These are phyloP conservation scores for Eimeria acervulina DNA, from an alignment of 169 alveolate genomes.

Conservation along the genomic window DNA sequence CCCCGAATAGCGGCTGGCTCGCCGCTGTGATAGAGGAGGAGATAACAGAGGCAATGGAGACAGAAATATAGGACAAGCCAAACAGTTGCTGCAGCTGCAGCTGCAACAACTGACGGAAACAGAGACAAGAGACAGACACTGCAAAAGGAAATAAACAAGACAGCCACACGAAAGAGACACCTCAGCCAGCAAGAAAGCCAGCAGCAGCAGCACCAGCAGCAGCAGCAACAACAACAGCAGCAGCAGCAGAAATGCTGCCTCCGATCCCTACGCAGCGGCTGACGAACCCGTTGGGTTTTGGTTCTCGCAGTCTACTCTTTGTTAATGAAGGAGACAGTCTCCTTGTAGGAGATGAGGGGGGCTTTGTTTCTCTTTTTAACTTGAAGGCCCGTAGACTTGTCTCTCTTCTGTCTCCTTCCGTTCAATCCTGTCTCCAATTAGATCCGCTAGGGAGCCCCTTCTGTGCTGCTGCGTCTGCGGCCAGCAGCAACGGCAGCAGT, in stretches of 20 bases:
- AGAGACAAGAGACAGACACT: no score
- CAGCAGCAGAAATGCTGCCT: conserved; percentile 17
- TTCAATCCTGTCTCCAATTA: background rate
- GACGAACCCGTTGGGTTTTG: conserved; percentile 22
- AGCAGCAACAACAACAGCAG: background rate
- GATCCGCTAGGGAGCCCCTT: background rate
- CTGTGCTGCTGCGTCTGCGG: background rate
- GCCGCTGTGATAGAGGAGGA: conserved; percentile 12
- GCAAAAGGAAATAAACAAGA: background rate
- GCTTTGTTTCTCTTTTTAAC: background rate
- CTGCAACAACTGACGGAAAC: background rate
- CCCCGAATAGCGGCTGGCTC: background rate
- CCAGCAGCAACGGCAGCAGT: conserved; percentile 1
- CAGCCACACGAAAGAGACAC: background rate
- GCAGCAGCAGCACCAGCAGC: background rate
- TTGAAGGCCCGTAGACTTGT: background rate
- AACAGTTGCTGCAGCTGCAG: background rate
- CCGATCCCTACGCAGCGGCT: conserved; percentile 39
- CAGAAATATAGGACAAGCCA: background rate
- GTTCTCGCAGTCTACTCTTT: conserved; percentile 15
- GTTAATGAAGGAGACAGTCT: conserved; percentile 3
- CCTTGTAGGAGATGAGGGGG: conserved; percentile 35
- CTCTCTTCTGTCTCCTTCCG: conserved; percentile 27
- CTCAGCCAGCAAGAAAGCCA: background rate
- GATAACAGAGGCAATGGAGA: background rate